Percentiles rank a stretch among this genome's conserved stretches.
phyloP scores from a whole-genome alignment of 176 grass and related monocot genomes.

The Bonia amplexicaulis region DNA sequence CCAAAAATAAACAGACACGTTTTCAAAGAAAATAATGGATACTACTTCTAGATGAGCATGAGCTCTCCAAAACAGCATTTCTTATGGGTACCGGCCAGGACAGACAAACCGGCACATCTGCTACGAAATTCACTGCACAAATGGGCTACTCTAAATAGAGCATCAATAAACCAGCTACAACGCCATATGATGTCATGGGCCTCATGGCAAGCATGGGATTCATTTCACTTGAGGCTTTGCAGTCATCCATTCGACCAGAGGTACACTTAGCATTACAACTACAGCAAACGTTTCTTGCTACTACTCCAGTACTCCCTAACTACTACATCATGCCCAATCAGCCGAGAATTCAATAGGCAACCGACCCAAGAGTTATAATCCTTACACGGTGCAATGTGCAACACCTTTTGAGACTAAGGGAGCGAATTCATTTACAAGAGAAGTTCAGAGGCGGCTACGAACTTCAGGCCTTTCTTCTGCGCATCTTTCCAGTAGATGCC shows the following conservation, averaged over 20 bases:
- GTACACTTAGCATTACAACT: slow-evolving; percentile 42
- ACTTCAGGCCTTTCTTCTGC: slow-evolving; percentile 55
- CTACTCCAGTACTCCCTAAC: slow-evolving; percentile 17
- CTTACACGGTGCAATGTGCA: slow-evolving; percentile 25
- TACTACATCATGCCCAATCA: slow-evolving; percentile 26
- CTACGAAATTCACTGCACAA: slow-evolving; percentile 19
- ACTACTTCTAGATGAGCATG: background rate
- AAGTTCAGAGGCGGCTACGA: background rate
- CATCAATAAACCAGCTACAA: slow-evolving; percentile 34
- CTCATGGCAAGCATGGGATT: slow-evolving; percentile 10
- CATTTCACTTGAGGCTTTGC: slow-evolving; percentile 7
- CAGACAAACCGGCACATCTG: background rate
- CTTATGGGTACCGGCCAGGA: background rate
- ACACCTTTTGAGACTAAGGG: slow-evolving; percentile 17
- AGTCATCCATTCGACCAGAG: slow-evolving; percentile 11
- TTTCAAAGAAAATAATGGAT: background rate
- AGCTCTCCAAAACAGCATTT: background rate
- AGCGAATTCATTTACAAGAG: slow-evolving; percentile 40
- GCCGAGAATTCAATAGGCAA: slow-evolving; percentile 30
- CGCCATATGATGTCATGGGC: slow-evolving; percentile 19
- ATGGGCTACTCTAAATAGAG: slow-evolving; percentile 41
- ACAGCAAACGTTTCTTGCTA: slow-evolving; percentile 32
- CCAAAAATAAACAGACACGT: too few species aligned
- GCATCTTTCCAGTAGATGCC: slow-evolving; percentile 57
- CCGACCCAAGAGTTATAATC: slow-evolving; percentile 26